Base-by-base conservation (phyloP, 805 yeast genomes). In the Priceomyces haplophilus region DNA sequence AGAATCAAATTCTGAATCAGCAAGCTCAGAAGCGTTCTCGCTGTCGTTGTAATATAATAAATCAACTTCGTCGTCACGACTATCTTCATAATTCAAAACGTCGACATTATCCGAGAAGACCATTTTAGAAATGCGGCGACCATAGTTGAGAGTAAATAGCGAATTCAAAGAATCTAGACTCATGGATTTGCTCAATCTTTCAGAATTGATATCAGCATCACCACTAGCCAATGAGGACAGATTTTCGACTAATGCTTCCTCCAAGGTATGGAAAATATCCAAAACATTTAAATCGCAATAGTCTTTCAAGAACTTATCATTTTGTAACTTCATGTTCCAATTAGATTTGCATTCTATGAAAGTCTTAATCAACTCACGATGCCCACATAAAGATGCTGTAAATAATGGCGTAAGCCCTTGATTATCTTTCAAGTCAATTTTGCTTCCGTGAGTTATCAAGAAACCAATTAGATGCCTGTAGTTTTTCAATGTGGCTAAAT, bases 361-460 rank as follows among this genome's bases (percentile, higher is more conserved):
- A 34, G 83, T 55, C 34, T 75, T 73, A 47, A 87, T 84, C 31
- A 84, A 71, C 37, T 77, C 82, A 40, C 86, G 69, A 55, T 85
- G 76, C 24, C 96, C 96, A 50, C 75, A 72, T 52, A 90, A 60
- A 24, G 88, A 78, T 0, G 97, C 96, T 56, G 85, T 82, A 61
- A 90, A 96, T 44, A 93, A 69, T 3, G 99, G 96, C 0, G 97
- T 83, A 48, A 79, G 78, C 1, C 96, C 97, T 57, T 83, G 86
- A 34, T 75, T 72, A 60, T 93, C 99, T 53, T 77, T 79, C 37
- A 74, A 69, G 61, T 88, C 90, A 34, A 83, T 73, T 54, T 83
- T 78, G 57, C 81, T 77, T 1, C 83, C 83, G 53, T 45, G 88
- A 66, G 79, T 80, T 3, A 90, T 67, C 54, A 93, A 72, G 20